Base-by-base conservation (phyloP, 2,329 filamentous ascomycete genomes). In the Proliferodiscus dingleyae region DNA sequence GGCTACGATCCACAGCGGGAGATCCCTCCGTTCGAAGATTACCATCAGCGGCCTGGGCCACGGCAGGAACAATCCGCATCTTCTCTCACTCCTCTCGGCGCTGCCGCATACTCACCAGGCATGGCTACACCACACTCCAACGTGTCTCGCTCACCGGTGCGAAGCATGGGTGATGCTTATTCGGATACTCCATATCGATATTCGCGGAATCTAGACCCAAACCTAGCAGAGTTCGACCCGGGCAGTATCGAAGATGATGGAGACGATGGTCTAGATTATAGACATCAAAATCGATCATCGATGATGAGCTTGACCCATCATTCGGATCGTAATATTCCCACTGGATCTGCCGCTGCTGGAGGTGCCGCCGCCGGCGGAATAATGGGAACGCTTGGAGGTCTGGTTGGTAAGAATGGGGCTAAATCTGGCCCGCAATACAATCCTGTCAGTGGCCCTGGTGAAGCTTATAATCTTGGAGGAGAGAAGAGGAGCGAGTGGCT, bases 201-300 rank as follows among this genome's bases (percentile, higher is more conserved):
- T 23, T 62, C 61, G 9, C 49, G 57, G 28, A 60, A 57, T 36
- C 16, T 64, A 18, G 60, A 63, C 39, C 57, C 61, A 2, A 55
- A 38, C 18, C 22, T 64, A 26, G 51, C 41, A 3, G 55, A 58
- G 11, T 60, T 63, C 34, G 61, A 95, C 62, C 89, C 89, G 2
- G 80, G 86, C 59, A 81, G 83, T 11, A 90, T 95, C 53, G 78
- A 78, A 18, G 90, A 95, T 63, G 90, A 96, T 61, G 89, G 87
- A 22, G 90, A 95, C 59, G 90, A 95, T 62, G 89, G 85, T 1
- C 74, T 93, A 41, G 73, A 77, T 4, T 82, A 77, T 56, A 68
- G 65, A 41, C 67, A 64, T 38, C 61, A 59, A 66, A 64, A 63
- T 73, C 77, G 49, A 75, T 72, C 53, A 81, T 84, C 28, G 1